A percentile compares a stretch with the other conserved stretches of the same genome.
These are phyloP conservation scores for Bipolaris victoriae DNA, from an alignment of 2,329 filamentous ascomycete genomes.

Conservation along the genomic window DNA sequence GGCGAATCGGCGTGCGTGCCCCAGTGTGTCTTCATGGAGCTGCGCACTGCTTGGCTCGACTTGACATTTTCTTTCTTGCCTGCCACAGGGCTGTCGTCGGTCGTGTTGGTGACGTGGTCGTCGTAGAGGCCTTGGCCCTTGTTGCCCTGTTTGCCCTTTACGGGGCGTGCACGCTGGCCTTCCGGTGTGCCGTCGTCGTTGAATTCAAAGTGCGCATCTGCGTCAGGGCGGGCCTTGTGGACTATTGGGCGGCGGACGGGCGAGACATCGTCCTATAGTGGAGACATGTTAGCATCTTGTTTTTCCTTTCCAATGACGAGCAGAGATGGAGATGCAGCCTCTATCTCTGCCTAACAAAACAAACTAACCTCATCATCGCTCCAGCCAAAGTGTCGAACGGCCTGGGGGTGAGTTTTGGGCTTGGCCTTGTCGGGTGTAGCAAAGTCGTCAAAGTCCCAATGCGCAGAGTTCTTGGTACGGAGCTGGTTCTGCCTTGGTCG, in stretches of 20 bases:
- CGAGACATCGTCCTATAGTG: conserved; percentile 60
- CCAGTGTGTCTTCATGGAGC: conserved; percentile 58
- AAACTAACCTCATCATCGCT: conserved; percentile 67
- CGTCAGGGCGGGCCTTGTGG: conserved; percentile 75
- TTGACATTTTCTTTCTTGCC: conserved; percentile 48
- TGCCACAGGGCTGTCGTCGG: conserved; percentile 57
- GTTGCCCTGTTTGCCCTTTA: conserved; percentile 63
- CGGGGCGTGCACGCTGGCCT: conserved; percentile 51
- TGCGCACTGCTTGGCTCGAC: conserved; percentile 62
- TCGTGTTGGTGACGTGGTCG: conserved; percentile 69
- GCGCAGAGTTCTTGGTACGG: conserved; percentile 15
- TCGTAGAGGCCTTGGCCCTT: conserved; percentile 76
- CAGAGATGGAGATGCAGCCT: conserved; percentile 18
- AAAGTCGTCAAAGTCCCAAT: conserved; percentile 92
- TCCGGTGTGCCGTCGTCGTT: conserved; percentile 72
- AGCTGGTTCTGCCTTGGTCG: conserved; percentile 51
- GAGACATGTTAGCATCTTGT: conserved; percentile 26
- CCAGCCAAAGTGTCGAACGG: conserved; percentile 78
- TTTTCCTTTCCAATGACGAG: background rate
- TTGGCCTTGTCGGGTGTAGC: conserved; percentile 78
- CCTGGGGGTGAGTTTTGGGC: conserved; percentile 68
- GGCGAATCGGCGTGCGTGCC: conserved; percentile 40
- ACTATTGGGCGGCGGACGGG: conserved; percentile 65
- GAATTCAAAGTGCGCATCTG: conserved; percentile 83
- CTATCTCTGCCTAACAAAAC: conserved; percentile 24